These are phyloP conservation scores for Psilocybe mexicana DNA, from an alignment of 1,284 basidiomycete genomes.

Conservation along the genomic window DNA sequence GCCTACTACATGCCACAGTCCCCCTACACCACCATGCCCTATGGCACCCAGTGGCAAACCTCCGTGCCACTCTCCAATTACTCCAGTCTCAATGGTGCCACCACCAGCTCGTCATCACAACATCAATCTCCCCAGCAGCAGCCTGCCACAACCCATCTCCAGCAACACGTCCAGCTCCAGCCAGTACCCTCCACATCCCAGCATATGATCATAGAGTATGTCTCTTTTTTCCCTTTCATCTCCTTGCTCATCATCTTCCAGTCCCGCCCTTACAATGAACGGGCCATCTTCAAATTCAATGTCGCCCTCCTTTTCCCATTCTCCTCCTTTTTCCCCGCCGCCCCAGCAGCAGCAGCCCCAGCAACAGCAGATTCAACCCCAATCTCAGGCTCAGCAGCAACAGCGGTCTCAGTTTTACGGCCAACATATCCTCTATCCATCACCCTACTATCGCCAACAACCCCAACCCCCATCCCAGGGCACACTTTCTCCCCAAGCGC, in stretches of 20 bases:
- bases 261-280: constrained; percentile 35
- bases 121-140: neutral
- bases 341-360: constrained; percentile 23
- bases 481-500: constrained; percentile 66
- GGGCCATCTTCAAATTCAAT: constrained; percentile 30
- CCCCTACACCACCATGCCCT: constrained; percentile 55
- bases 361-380: constrained; percentile 12
- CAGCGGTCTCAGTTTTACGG: constrained; percentile 33
- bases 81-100: constrained; percentile 75
- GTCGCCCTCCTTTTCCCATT: constrained; percentile 27
- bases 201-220: constrained; percentile 45
- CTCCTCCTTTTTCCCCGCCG: constrained; percentile 20
- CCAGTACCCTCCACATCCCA: constrained; percentile 22
- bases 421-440: constrained; percentile 32
- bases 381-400: constrained; percentile 20
- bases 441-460: constrained; percentile 39
- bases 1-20: constrained; percentile 39
- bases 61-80: constrained; percentile 69
- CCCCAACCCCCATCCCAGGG: constrained; percentile 45
- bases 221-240: constrained; percentile 8
- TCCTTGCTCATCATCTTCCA: constrained; percentile 22
- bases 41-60: constrained; percentile 48
- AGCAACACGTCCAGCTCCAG: constrained; percentile 25
- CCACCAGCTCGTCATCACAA: constrained; percentile 36
- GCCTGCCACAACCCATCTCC: constrained; percentile 21